These are phyloP conservation scores for Magnaporthales sp. DNA, from an alignment of 2,329 filamentous ascomycete genomes.

Conservation along the genomic window DNA sequence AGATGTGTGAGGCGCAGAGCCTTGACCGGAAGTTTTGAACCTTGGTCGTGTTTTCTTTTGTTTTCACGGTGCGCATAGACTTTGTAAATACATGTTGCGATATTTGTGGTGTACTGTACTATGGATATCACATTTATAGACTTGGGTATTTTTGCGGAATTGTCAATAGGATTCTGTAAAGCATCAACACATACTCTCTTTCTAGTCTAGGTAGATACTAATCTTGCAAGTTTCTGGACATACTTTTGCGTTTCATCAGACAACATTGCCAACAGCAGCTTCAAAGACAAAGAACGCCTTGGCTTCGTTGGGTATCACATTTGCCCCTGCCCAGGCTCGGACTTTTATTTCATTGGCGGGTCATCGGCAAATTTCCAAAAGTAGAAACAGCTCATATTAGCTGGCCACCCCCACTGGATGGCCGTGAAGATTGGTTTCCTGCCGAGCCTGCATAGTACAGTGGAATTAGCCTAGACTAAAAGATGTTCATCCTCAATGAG, in stretches of 20 bases:
- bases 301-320: neutral
- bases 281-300: neutral
- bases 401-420: neutral
- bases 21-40: constrained; percentile 3
- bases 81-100: neutral
- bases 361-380: neutral
- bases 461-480: neutral
- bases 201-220: too few species aligned
- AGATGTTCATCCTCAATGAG: too few species aligned
- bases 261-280: neutral
- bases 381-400: neutral
- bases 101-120: too few species aligned
- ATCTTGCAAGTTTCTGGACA: too few species aligned
- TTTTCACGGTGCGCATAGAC: neutral
- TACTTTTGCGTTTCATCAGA: too few species aligned
- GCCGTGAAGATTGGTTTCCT: neutral
- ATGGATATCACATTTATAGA: too few species aligned
- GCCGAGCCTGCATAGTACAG: neutral
- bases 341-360: neutral
- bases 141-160: too few species aligned
- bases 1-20: constrained; percentile 6
- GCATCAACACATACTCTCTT: too few species aligned
- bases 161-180: too few species aligned
- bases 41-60: neutral
- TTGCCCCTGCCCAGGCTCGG: neutral